Percentiles rank a stretch among this genome's conserved stretches.
Conservation (phyloP, 148 eudicot species). For the Agrostemma githago region DNA sequence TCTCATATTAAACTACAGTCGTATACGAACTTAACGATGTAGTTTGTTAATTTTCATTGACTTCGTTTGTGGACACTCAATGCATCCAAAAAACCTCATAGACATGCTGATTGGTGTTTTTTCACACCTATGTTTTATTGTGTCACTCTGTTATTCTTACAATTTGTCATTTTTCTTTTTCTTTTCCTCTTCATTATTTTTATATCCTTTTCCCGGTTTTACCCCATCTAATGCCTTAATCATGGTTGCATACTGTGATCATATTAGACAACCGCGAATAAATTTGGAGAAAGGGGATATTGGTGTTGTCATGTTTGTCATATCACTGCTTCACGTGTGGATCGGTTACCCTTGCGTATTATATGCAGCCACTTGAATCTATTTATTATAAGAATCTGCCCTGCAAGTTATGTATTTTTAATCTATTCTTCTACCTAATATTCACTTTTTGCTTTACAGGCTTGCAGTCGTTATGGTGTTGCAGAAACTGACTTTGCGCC, state of each 20-base stretch:
- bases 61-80: not conserved
- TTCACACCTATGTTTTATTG: conserved; percentile 1
- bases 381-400: not conserved
- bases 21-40: not conserved
- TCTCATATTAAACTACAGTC: not conserved
- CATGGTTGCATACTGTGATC: not conserved
- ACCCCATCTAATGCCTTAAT: not conserved
- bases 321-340: not conserved
- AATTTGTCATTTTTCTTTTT: not conserved
- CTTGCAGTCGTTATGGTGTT: conserved; percentile 50
- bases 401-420: not conserved
- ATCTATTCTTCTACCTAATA: conserved; percentile 1
- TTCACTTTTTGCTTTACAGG: conserved; percentile 27
- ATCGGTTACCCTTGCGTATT: not conserved
- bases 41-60: not conserved
- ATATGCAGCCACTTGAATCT: not conserved
- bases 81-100: not conserved
- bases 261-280: not conserved
- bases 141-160: not conserved
- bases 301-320: not conserved
- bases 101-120: not conserved
- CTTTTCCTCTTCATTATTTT: no score
- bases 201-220: not conserved
- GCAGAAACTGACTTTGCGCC: conserved; percentile 46
- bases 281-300: not conserved